Conservation (phyloP, 2,329 filamentous ascomycete species). For the Zymoseptoria ardabiliae region DNA sequence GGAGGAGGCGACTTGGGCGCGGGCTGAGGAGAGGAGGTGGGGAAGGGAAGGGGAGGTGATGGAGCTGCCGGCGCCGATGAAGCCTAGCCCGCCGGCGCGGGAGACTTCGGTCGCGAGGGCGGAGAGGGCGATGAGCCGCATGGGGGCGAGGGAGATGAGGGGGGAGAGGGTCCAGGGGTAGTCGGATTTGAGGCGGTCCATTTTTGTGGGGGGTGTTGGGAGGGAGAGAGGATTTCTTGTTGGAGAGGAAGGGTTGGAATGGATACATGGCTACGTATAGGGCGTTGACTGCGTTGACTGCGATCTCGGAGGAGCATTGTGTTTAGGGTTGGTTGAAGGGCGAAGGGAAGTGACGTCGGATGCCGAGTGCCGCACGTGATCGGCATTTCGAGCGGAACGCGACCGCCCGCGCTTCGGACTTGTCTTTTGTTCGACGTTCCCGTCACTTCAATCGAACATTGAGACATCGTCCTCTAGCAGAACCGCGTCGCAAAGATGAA, state of each 20-base stretch:
- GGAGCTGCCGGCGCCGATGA: conserved; percentile 40
- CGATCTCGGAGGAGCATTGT: background rate
- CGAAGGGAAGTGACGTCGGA: background rate
- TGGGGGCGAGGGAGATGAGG: conserved; percentile 57
- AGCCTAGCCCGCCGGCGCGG: conserved; percentile 43
- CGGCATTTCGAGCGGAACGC: background rate
- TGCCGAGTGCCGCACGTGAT: background rate
- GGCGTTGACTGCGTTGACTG: background rate
- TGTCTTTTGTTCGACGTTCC: no score
- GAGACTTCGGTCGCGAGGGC: conserved; percentile 55
- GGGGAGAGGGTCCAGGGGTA: conserved; percentile 56
- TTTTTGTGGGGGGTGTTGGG: background rate
- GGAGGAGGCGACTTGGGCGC: conserved; percentile 19
- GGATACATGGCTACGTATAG: background rate
- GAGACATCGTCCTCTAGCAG: background rate
- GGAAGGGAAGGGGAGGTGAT: conserved; percentile 25
- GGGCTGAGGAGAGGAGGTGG: conserved; percentile 24
- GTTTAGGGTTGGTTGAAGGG: background rate
- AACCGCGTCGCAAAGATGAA: conserved; percentile 38
- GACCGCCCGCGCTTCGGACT: background rate
- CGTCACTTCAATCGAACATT: background rate
- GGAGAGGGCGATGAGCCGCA: conserved; percentile 55
- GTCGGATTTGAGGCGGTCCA: conserved; percentile 22
- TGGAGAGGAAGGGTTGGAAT: background rate
- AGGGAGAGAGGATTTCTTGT: background rate